A percentile compares a stretch with the other conserved stretches of the same genome.
These are phyloP conservation scores for Phylloboletellus chloephorus DNA, from an alignment of 1,284 basidiomycete genomes.

Conservation along the genomic window DNA sequence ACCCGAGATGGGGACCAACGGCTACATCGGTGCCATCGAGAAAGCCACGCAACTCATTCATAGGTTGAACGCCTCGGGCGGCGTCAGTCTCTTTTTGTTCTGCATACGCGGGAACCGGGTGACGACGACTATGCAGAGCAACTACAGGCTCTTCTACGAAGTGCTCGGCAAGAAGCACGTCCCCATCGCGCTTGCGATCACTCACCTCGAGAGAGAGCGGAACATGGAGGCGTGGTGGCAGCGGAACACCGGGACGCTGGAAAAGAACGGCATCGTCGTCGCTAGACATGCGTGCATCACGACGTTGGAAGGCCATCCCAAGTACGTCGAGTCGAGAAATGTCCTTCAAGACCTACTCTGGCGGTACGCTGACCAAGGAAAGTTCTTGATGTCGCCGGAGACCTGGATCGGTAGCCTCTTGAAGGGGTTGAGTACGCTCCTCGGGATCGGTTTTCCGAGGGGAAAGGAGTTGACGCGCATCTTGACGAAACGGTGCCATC, in stretches of 20 bases:
- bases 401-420: slow-evolving; percentile 21
- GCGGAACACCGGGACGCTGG: slow-evolving; percentile 14
- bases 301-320: slow-evolving; percentile 17
- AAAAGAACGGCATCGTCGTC: slow-evolving; percentile 15
- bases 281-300: slow-evolving; percentile 25
- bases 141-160: slow-evolving; percentile 33
- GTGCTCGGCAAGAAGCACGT: slow-evolving; percentile 31
- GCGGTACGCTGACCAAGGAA: slow-evolving; percentile 19
- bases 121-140: slow-evolving; percentile 28
- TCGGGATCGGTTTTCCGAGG: slow-evolving; percentile 15
- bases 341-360: slow-evolving; percentile 19
- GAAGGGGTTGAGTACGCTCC: slow-evolving; percentile 16
- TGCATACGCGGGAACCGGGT: slow-evolving; percentile 34
- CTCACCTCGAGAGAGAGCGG: slow-evolving; percentile 31
- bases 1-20: slow-evolving; percentile 18
- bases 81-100: slow-evolving; percentile 36
- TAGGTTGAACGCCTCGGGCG: slow-evolving; percentile 23
- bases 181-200: slow-evolving; percentile 34
- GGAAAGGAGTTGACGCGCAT: slow-evolving; percentile 18
- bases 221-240: slow-evolving; percentile 25
- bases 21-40: slow-evolving; percentile 29
- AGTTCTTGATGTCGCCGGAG: slow-evolving; percentile 23
- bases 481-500: slow-evolving; percentile 24
- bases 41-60: slow-evolving; percentile 31
- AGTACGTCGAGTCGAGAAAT: slow-evolving; percentile 21